These are phyloP conservation scores for Fusarium buxicola DNA, from an alignment of 2,329 filamentous ascomycete species.

Conservation along the genomic window DNA sequence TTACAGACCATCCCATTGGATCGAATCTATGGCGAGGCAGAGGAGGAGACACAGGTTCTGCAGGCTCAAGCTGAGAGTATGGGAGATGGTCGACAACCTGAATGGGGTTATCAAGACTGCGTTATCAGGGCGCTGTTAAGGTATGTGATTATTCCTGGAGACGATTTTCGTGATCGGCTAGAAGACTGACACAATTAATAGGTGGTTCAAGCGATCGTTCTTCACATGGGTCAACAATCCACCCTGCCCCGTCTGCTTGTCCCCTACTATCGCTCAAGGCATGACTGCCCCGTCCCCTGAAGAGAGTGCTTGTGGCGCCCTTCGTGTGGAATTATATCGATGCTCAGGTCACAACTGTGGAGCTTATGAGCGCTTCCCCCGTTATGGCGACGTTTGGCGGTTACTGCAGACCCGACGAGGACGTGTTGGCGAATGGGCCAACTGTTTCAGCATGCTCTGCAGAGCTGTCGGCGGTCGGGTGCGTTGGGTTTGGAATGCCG, in stretches of 20 bases:
- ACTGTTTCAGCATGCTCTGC: conserved; percentile 99
- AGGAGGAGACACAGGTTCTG: conserved; percentile 91
- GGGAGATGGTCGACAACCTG: conserved; percentile 80
- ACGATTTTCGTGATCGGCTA: neutral
- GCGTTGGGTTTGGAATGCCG: conserved; percentile 97
- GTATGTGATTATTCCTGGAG: conserved; percentile 60
- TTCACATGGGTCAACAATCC: conserved; percentile 99
- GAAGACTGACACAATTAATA: conserved; percentile 37
- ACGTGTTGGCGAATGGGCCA: conserved; percentile 94
- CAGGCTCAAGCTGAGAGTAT: conserved; percentile 90
- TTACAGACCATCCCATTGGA: conserved; percentile 88
- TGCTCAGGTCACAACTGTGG: conserved; percentile 83
- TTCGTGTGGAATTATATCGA: conserved; percentile 88
- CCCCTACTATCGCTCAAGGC: conserved; percentile 84
- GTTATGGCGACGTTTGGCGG: conserved; percentile 95
- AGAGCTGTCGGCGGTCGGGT: conserved; percentile 90
- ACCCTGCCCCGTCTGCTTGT: conserved; percentile 82
- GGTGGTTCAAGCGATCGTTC: conserved; percentile 94
- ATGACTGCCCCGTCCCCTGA: conserved; percentile 88
- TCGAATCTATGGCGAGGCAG: conserved; percentile 91
- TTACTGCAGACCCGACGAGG: conserved; percentile 87
- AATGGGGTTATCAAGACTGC: conserved; percentile 98
- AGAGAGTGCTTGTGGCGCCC: conserved; percentile 87
- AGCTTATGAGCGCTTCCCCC: conserved; percentile 87
- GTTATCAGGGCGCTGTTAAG: conserved; percentile 88